Evolutionary conservation across 805 yeast genomes (phyloP).

Genomic region (Candida yuanshanica): DNA sequence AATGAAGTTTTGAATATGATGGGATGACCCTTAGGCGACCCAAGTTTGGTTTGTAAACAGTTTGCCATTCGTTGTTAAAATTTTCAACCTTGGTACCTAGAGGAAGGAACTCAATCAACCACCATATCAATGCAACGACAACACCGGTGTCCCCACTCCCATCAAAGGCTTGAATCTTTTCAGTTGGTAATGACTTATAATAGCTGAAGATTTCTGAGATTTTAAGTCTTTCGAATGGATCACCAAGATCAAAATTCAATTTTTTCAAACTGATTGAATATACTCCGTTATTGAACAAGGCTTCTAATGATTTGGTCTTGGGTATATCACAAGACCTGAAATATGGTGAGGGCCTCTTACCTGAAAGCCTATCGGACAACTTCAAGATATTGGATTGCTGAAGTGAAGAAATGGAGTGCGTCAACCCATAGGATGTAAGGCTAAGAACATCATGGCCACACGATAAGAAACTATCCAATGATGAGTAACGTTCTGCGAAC

Average conservation of each 20-base stretch:
- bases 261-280: conserved; percentile 14
- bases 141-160: conserved; percentile 32
- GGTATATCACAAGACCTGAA: conserved; percentile 17
- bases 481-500: conserved; percentile 35
- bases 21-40: conserved; percentile 52
- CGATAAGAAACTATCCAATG: conserved; percentile 38
- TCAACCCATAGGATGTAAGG: conserved; percentile 15
- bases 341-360: conserved; percentile 8
- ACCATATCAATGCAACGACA: conserved; percentile 41
- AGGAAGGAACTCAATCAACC: conserved; percentile 59
- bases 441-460: conserved; percentile 47
- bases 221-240: neutral
- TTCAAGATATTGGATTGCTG: conserved; percentile 10
- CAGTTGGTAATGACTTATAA: conserved; percentile 17
- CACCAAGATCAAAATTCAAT: conserved; percentile 7
- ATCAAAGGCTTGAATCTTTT: conserved; percentile 27
- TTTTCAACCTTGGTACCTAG: conserved; percentile 46
- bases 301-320: conserved; percentile 6
- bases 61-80: conserved; percentile 43
- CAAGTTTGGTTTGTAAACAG: conserved; percentile 46
- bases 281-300: conserved; percentile 13
- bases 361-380: conserved; percentile 6
- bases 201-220: conserved; percentile 10
- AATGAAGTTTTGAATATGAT: conserved; percentile 42
- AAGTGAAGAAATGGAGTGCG: conserved; percentile 7